Base-by-base conservation (phyloP, 2,329 filamentous ascomycete genomes). In the Pseudogymnoascus sp. region DNA sequence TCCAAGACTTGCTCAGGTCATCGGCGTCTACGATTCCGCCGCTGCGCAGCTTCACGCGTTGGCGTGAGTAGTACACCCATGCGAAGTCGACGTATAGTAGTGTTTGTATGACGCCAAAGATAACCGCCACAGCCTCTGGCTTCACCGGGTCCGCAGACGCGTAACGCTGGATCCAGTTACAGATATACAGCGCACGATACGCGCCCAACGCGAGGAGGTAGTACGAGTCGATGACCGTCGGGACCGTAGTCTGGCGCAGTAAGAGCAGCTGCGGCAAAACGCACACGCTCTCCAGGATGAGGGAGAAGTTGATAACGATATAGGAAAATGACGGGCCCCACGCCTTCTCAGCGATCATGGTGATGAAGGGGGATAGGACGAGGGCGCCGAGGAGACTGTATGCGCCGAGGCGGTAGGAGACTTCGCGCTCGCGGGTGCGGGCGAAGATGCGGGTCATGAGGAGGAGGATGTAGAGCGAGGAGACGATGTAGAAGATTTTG, bases 191-290 rank as follows among this genome's bases (percentile, higher is more conserved):
- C 59, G 81, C 90, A 63, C 93, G 90, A 77, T 97, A 97, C 11
- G 88, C 88, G 37, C 93, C 93, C 1, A 97, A 84, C 0, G 91
- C 87, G 59, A 95, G 80, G 62, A 97, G 89, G 76, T 97, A 97
- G 78, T 90, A 96, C n/a, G 91, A 96, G 74, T 96, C 91, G 76
- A 97, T 93, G 55, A 97, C 93, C 59, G 93, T 97, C 0, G 93
- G 93, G 0, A 97, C 91, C 25, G 88, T 92, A n/a, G 93, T 97
- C 75, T 97, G 92, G 64, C 93, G 90, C 12, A 97, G 85, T 45
- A 97, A 87, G 5, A 97, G 84, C 1, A 97, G 87, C 74, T 97
- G 93, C 0, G 93, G 93, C 18, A 97, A 86, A 35, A 97, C 86
- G 74, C 90, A 95, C 65, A 96, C 85, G 35, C 91, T 93, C 77